Evolutionary conservation across 176 grass and related monocot genomes (phyloP).

Genomic region (Ensete glaucum): DNA sequence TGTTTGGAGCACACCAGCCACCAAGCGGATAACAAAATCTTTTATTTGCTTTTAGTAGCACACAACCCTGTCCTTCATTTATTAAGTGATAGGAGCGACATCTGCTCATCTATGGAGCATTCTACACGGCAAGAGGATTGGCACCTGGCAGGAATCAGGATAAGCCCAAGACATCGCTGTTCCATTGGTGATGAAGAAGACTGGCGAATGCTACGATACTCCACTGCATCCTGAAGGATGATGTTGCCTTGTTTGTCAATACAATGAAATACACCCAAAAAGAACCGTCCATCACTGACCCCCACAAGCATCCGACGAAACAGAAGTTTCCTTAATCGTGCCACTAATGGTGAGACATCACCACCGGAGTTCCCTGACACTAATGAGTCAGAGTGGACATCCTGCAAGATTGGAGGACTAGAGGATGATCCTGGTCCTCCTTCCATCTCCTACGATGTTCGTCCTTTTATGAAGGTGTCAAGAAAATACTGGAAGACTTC

Average conservation of each 20-base stretch:
- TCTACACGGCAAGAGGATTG: conserved; percentile 76
- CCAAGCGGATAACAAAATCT: background rate
- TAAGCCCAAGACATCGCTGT: conserved; percentile 69
- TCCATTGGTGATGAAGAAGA: conserved; percentile 34
- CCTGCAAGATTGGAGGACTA: background rate
- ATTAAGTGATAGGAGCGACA: conserved; percentile 52
- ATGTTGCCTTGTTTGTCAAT: conserved; percentile 94
- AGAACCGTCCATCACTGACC: conserved; percentile 69
- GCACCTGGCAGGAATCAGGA: conserved; percentile 70
- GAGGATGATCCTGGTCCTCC: conserved; percentile 2
- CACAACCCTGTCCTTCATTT: conserved; percentile 22
- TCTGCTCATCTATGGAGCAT: conserved; percentile 63
- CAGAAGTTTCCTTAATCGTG: conserved; percentile 58
- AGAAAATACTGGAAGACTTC: background rate
- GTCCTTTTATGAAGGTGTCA: background rate
- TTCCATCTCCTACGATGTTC: conserved; percentile 27
- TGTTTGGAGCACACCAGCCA: background rate
- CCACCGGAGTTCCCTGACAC: background rate
- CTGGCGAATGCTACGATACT: conserved; percentile 42
- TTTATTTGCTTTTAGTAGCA: background rate
- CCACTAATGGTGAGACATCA: conserved; percentile 43
- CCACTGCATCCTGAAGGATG: conserved; percentile 83
- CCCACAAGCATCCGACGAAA: conserved; percentile 67
- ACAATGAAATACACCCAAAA: conserved; percentile 79
- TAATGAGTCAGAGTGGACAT: conserved; percentile 6